Evolutionary conservation across 2,329 filamentous ascomycete genomes (phyloP).

Genomic region (Penicillium sp.): DNA sequence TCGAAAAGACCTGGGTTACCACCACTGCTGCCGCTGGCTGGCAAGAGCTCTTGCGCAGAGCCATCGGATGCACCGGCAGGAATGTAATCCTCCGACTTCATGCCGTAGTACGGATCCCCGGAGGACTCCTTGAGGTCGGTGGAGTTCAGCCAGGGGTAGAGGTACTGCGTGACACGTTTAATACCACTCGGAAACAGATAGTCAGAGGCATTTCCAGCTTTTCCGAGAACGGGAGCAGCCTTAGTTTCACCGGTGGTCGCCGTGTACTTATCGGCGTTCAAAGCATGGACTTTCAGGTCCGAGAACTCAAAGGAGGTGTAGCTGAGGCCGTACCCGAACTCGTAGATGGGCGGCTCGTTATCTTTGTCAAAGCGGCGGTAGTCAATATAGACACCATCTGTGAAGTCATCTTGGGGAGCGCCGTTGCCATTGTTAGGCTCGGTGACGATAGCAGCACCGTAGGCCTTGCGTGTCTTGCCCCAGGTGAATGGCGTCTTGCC

Average conservation of each 20-base stretch:
- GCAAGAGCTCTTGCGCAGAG: conserved; percentile 54
- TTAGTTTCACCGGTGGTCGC: conserved; percentile 53
- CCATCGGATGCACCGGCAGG: conserved; percentile 53
- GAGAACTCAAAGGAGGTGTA: conserved; percentile 64
- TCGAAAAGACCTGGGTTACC: conserved; percentile 58
- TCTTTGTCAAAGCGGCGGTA: conserved; percentile 54
- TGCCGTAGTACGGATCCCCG: conserved; percentile 55
- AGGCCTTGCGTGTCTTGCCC: conserved; percentile 53
- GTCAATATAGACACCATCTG: conserved; percentile 60
- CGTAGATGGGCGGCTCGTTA: conserved; percentile 57
- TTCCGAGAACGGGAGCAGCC: conserved; percentile 54
- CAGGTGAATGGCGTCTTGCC: conserved; percentile 63
- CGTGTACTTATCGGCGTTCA: conserved; percentile 50
- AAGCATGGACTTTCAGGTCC: conserved; percentile 50
- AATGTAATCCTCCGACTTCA: conserved; percentile 49
- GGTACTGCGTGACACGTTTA: conserved; percentile 53
- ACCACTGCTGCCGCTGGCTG: conserved; percentile 58
- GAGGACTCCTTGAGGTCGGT: conserved; percentile 54
- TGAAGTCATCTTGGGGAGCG: conserved; percentile 59
- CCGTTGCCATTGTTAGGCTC: conserved; percentile 55
- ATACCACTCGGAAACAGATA: conserved; percentile 57
- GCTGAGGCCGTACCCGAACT: conserved; percentile 61
- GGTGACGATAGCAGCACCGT: conserved; percentile 57
- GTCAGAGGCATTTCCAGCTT: conserved; percentile 47
- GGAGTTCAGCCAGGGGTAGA: conserved; percentile 64